These are phyloP conservation scores for Nothophytophthora sp. DNA, from an alignment of 352 stramenopile species.

Conservation along the genomic window DNA sequence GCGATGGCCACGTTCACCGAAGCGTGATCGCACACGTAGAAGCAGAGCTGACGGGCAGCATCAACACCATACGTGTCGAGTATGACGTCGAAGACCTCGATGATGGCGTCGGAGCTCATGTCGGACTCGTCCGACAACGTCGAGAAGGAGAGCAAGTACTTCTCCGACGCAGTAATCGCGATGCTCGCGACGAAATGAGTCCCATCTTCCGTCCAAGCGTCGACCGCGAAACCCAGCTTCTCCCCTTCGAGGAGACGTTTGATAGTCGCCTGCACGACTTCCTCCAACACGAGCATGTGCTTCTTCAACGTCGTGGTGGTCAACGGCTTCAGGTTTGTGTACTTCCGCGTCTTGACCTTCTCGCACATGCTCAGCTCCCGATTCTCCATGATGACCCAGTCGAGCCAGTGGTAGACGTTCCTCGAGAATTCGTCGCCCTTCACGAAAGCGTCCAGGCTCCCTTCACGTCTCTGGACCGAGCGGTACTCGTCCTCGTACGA, in stretches of 20 bases:
- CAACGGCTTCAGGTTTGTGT: constrained; percentile 15
- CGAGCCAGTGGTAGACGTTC: constrained; percentile 17
- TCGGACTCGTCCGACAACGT: constrained; percentile 10
- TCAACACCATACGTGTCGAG: constrained; percentile 17
- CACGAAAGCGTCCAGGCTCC: constrained; percentile 5
- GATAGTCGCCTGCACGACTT: constrained; percentile 1
- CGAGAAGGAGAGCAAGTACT: constrained; percentile 17
- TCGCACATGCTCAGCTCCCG: constrained; percentile 13
- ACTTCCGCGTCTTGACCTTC: constrained; percentile 17
- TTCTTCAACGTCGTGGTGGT: constrained; percentile 11
- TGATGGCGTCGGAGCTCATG: constrained; percentile 10
- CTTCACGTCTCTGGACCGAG: constrained; percentile 7
- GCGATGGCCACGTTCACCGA: constrained; percentile 9
- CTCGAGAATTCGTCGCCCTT: constrained; percentile 6
- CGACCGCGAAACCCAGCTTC: constrained; percentile 13
- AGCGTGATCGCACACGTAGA: constrained; percentile 16
- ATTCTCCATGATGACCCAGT: constrained; percentile 21
- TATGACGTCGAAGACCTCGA: constrained; percentile 14
- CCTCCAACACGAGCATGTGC: constrained; percentile 8
- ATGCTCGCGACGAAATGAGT: constrained; percentile 20
- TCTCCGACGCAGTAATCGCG: neutral
- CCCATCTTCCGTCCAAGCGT: constrained; percentile 15
- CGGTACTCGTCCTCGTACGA: constrained; percentile 5
- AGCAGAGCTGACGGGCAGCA: constrained; percentile 8
- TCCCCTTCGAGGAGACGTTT: neutral